Evolutionary conservation across 2,329 filamentous ascomycete species (phyloP).

Genomic region (Tolypocladium album): DNA sequence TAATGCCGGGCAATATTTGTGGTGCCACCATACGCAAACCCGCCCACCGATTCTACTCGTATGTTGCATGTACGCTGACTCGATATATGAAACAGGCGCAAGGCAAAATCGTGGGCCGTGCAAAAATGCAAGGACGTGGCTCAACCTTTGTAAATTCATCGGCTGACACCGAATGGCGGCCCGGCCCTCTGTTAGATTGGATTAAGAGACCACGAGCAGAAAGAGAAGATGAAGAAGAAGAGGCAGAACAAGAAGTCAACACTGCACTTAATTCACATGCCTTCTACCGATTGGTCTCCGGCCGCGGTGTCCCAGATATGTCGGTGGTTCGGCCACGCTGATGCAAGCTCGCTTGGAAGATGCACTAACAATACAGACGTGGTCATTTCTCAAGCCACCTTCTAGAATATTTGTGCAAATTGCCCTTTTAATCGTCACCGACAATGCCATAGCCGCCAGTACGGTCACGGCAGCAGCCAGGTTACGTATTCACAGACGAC

Average conservation of each 20-base stretch:
- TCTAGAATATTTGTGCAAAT: background rate
- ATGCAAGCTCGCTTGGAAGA: too few relatives aligned
- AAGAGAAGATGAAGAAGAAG: background rate
- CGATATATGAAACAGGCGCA: background rate
- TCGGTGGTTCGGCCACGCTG: too few relatives aligned
- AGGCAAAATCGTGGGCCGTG: background rate
- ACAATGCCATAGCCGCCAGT: background rate
- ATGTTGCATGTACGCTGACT: background rate
- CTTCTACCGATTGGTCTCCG: background rate
- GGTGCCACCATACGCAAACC: background rate
- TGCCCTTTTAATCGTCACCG: background rate
- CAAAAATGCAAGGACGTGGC: background rate
- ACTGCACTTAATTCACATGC: background rate
- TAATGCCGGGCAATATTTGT: background rate
- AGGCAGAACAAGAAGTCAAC: background rate
- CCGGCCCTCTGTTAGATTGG: too few relatives aligned
- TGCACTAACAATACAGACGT: background rate
- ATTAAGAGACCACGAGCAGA: too few relatives aligned
- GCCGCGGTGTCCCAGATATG: background rate
- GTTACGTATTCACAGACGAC: background rate
- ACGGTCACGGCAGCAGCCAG: background rate
- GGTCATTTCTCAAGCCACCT: background rate
- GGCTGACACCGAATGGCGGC: too few relatives aligned
- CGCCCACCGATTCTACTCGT: background rate
- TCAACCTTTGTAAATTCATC: background rate